These are phyloP conservation scores for Miscanthus lutarioriparius DNA, from an alignment of 176 grass and related monocot genomes.

Conservation along the genomic window DNA sequence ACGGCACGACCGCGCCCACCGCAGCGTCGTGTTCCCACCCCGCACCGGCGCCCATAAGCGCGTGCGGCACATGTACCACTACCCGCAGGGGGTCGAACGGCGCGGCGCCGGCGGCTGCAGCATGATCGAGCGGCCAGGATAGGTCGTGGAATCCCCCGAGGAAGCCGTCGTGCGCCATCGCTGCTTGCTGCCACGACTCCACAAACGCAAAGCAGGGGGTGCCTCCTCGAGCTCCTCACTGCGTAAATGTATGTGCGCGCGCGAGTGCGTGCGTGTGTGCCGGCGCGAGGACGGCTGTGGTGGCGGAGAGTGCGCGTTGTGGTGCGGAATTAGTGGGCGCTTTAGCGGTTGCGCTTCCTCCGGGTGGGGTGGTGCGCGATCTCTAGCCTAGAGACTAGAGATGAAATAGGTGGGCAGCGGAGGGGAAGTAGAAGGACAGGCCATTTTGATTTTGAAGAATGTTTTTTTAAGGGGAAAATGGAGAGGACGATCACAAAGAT, in stretches of 20 bases:
- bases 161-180: conserved; percentile 35
- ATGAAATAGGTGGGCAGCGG: too few species aligned
- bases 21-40: conserved; percentile 10
- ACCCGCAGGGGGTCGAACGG: neutral
- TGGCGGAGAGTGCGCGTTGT: conserved; percentile 33
- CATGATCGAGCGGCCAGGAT: neutral
- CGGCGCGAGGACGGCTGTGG: conserved; percentile 27
- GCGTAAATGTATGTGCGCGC: neutral
- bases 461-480: too few species aligned
- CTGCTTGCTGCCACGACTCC: too few species aligned
- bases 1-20: conserved; percentile 61
- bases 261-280: neutral
- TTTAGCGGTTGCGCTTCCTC: neutral
- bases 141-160: conserved; percentile 3
- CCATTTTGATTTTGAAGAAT: too few species aligned
- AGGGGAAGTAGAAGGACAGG: too few species aligned
- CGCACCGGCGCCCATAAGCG: neutral
- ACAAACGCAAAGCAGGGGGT: too few species aligned
- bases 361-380: conserved; percentile 18
- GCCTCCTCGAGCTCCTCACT: neutral
- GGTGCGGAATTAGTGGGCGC: conserved; percentile 26
- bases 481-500: too few species aligned
- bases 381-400: too few species aligned
- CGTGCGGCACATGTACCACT: neutral
- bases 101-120: neutral